Conservation (phyloP, 768 basidiomycete genomes). For the Trametes sanguinea region DNA sequence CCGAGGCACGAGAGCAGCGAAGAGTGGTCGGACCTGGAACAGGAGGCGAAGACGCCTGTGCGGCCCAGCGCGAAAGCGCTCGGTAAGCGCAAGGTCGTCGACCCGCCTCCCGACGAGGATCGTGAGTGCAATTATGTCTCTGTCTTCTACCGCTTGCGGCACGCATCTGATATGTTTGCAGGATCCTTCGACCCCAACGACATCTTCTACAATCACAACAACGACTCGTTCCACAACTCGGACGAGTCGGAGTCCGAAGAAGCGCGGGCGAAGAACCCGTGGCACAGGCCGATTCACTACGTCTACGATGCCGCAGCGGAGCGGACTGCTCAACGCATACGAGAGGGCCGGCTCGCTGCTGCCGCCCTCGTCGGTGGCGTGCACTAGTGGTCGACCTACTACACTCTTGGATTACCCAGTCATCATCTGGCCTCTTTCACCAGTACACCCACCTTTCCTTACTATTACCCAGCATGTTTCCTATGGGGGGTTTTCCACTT, state of each 20-base stretch:
- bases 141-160: neutral
- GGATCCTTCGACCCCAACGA: constrained; percentile 59
- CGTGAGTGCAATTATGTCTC: constrained; percentile 38
- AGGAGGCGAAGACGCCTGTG: constrained; percentile 39
- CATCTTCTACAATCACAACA: constrained; percentile 49
- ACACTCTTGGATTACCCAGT: neutral
- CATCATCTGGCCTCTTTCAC: neutral
- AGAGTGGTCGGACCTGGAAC: constrained; percentile 17
- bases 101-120: constrained; percentile 51
- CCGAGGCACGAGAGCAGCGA: constrained; percentile 32
- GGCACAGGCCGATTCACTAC: constrained; percentile 60
- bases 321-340: constrained; percentile 61
- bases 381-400: constrained; percentile 17
- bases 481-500: constrained; percentile 3
- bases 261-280: constrained; percentile 31
- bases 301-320: constrained; percentile 95
- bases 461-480: neutral
- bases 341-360: constrained; percentile 38
- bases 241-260: constrained; percentile 54
- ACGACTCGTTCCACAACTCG: constrained; percentile 43
- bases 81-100: constrained; percentile 74
- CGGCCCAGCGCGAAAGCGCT: constrained; percentile 86
- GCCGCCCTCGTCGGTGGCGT: constrained; percentile 33
- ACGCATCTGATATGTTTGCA: constrained; percentile 21
- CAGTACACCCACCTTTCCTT: neutral